These are phyloP conservation scores for Stentor coeruleus DNA, from an alignment of 73 alveolate genomes.

Conservation along the genomic window DNA sequence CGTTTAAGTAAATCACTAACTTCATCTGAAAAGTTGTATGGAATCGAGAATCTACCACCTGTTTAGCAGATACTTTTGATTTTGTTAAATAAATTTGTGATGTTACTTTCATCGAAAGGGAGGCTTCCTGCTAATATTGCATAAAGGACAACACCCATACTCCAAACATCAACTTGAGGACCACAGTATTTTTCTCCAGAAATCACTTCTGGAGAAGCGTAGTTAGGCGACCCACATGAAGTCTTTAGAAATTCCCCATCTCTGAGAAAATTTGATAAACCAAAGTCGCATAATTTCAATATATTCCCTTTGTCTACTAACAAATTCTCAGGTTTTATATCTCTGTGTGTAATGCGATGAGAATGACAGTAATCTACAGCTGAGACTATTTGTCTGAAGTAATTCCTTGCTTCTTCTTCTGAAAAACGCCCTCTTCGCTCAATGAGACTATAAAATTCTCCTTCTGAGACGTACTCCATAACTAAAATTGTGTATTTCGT, in stretches of 20 bases:
- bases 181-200: constrained; percentile 65
- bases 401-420: constrained; percentile 64
- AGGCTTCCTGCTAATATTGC: constrained; percentile 71
- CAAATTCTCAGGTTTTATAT: constrained; percentile 85
- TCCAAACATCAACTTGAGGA: constrained; percentile 49
- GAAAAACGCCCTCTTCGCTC: constrained; percentile 43
- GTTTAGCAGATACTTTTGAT: constrained; percentile 38
- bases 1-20: constrained; percentile 83
- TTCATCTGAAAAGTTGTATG: constrained; percentile 51
- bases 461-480: constrained; percentile 73
- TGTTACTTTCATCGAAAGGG: constrained; percentile 80
- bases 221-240: constrained; percentile 94
- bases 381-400: constrained; percentile 64
- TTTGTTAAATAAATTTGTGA: constrained; percentile 60
- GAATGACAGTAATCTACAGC: constrained; percentile 76
- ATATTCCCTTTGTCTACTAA: constrained; percentile 61
- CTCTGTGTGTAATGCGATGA: constrained; percentile 78
- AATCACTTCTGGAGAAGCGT: constrained; percentile 93
- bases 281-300: constrained; percentile 77
- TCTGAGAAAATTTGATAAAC: constrained; percentile 63
- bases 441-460: constrained; percentile 76
- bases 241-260: constrained; percentile 79
- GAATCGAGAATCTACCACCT: constrained; percentile 53
- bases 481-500: constrained; percentile 57
- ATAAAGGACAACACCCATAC: constrained; percentile 45